These are phyloP conservation scores for Choiromyces venosus DNA, from an alignment of 495 filamentous ascomycete species.

Conservation along the genomic window DNA sequence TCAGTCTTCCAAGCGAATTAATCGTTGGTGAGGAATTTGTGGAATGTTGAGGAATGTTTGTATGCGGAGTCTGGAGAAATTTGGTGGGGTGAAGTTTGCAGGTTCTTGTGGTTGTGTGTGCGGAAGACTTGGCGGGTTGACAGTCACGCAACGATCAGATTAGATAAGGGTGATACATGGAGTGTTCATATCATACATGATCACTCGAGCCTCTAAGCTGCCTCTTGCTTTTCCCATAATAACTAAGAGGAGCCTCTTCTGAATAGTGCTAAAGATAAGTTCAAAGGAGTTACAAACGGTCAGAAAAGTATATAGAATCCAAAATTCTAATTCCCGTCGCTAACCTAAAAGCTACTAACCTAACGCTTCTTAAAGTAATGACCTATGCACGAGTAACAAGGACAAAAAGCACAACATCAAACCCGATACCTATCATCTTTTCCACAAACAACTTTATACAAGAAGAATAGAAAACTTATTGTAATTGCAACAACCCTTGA, in stretches of 20 bases:
- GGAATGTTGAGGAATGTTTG: slow-evolving; percentile 37
- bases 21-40: slow-evolving; percentile 64
- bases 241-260: no score
- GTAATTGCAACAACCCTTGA: not conserved
- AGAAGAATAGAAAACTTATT: not conserved
- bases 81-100: slow-evolving; percentile 2
- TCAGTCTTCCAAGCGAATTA: slow-evolving; percentile 61
- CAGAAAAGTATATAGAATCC: not conserved
- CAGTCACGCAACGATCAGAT: slow-evolving; percentile 29
- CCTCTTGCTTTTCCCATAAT: no score
- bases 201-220: no score
- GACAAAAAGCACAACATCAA: not conserved
- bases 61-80: slow-evolving; percentile 2
- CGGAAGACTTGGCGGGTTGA: slow-evolving; percentile 27
- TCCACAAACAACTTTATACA: not conserved
- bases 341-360: not conserved
- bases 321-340: not conserved
- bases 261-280: not conserved
- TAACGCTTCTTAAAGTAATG: not conserved
- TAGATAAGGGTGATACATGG: not conserved
- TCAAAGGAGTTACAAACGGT: not conserved
- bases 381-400: not conserved
- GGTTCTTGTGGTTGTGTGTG: slow-evolving; percentile 9
- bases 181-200: not conserved
- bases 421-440: not conserved